phyloP scores from a whole-genome alignment of 768 basidiomycete genomes.

The Crassisporium funariophilum region DNA sequence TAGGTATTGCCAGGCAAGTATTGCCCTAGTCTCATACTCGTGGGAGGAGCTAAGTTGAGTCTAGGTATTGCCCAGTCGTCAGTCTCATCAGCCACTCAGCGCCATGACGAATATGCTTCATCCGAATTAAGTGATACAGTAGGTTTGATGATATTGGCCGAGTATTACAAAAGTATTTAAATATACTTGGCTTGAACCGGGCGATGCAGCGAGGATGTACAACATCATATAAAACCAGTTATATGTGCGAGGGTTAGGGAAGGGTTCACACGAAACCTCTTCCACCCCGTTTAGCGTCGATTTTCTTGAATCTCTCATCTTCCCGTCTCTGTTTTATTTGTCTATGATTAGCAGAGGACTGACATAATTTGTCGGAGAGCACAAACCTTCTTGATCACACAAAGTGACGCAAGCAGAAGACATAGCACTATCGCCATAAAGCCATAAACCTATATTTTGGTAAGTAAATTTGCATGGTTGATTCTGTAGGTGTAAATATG shows the following conservation, averaged over 20 bases:
- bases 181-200: constrained; percentile 1
- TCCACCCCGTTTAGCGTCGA: constrained; percentile 88
- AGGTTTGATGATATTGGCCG: too few relatives aligned
- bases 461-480: neutral
- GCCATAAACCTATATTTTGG: constrained; percentile 61
- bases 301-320: constrained; percentile 83
- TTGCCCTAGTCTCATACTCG: too few relatives aligned
- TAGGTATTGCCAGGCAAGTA: too few relatives aligned
- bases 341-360: neutral
- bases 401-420: constrained; percentile 79
- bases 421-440: constrained; percentile 79
- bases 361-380: neutral
- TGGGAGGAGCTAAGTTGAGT: too few relatives aligned
- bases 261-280: constrained; percentile 71
- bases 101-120: too few relatives aligned
- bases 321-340: constrained; percentile 63
- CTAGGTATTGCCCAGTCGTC: too few relatives aligned
- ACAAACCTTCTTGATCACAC: constrained; percentile 79
- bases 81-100: too few relatives aligned
- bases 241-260: constrained; percentile 3
- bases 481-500: constrained; percentile 11
- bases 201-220: constrained; percentile 11
- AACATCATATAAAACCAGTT: constrained; percentile 18
- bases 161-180: constrained; percentile 1
- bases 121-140: too few relatives aligned